phyloP scores from a whole-genome alignment of 2,329 filamentous ascomycete genomes.

The Cladophialophora immunda region DNA sequence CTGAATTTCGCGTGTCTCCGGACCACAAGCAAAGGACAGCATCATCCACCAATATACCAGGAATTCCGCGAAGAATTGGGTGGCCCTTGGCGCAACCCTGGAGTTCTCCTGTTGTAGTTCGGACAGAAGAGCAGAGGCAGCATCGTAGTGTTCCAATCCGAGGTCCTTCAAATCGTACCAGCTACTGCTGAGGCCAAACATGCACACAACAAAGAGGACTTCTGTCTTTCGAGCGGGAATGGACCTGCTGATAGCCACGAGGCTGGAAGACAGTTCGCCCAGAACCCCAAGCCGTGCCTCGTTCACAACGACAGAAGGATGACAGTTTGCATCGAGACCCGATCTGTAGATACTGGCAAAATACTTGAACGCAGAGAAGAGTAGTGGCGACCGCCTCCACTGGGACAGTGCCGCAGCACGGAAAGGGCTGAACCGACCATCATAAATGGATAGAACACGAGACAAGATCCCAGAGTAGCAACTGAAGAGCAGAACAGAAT shows the following conservation, averaged over 20 bases:
- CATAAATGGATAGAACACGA: slow-evolving; percentile 17
- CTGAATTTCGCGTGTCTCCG: background rate
- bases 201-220: slow-evolving; percentile 16
- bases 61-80: slow-evolving; percentile 17
- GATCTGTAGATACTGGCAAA: slow-evolving; percentile 9
- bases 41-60: slow-evolving; percentile 29
- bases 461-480: slow-evolving; percentile 9
- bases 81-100: background rate
- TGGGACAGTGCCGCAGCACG: slow-evolving; percentile 11
- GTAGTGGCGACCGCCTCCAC: slow-evolving; percentile 15
- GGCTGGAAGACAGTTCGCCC: slow-evolving; percentile 4
- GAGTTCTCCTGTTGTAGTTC: background rate
- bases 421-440: slow-evolving; percentile 13
- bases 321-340: background rate
- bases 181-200: slow-evolving; percentile 26
- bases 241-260: background rate
- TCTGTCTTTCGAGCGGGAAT: slow-evolving; percentile 7
- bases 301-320: background rate
- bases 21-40: slow-evolving; percentile 14
- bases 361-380: slow-evolving; percentile 17
- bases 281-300: slow-evolving; percentile 11
- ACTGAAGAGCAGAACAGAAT: slow-evolving; percentile 3
- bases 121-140: slow-evolving; percentile 7
- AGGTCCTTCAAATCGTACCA: slow-evolving; percentile 20
- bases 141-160: slow-evolving; percentile 20